Conservation (phyloP, 75 land plant species). For the Selaginella moellendorffii region DNA sequence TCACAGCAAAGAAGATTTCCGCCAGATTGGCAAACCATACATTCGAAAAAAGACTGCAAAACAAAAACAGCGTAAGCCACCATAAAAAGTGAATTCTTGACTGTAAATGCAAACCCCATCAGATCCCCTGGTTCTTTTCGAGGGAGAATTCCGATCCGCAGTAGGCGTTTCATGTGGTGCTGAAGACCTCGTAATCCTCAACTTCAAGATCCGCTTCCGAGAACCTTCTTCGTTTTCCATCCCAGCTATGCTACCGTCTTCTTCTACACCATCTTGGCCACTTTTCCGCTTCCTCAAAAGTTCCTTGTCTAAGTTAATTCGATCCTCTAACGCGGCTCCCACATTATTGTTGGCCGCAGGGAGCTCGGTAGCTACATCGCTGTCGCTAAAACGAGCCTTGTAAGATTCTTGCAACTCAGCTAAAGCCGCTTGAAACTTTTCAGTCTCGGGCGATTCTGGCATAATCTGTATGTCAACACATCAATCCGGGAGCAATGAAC, state of each 20-base stretch:
- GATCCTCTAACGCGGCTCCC: too few species aligned
- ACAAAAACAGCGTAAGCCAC: not conserved
- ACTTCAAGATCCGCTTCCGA: not conserved
- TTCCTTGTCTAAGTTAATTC: too few species aligned
- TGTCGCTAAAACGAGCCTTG: not conserved
- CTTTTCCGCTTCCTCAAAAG: not conserved
- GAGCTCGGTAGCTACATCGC: too few species aligned
- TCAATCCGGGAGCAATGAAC: too few species aligned
- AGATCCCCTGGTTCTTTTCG: not conserved
- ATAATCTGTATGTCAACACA: not conserved
- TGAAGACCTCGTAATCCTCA: not conserved
- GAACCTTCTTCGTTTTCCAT: not conserved
- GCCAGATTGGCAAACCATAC: conserved; percentile 83
- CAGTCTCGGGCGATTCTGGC: not conserved
- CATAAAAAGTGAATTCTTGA: not conserved
- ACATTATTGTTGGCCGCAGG: too few species aligned
- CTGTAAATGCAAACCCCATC: not conserved
- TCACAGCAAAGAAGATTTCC: conserved; percentile 94
- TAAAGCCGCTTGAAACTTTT: not conserved
- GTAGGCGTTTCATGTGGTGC: not conserved
- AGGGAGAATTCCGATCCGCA: too few species aligned
- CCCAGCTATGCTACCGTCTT: not conserved
- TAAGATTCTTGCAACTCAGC: not conserved
- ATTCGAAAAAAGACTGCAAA: conserved; percentile 81
- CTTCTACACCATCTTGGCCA: not conserved